These are phyloP conservation scores for Mucor lusitanicus DNA, from an alignment of 371 early-diverging fungal genomes.

Conservation along the genomic window DNA sequence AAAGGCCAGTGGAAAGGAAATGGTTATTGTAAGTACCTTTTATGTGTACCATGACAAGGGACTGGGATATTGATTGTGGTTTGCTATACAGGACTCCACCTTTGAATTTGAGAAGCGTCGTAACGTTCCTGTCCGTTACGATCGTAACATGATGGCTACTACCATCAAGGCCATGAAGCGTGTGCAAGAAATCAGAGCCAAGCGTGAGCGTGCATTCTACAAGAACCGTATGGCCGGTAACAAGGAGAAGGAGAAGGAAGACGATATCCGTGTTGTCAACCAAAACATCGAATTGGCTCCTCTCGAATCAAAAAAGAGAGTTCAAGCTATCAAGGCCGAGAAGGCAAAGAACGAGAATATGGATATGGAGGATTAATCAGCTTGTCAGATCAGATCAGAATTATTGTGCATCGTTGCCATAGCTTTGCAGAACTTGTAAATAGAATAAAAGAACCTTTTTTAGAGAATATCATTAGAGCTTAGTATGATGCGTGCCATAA, in stretches of 20 bases:
- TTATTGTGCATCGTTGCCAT: background rate
- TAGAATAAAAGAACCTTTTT: background rate
- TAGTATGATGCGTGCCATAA: too few relatives aligned
- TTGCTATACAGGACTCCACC: slow-evolving; percentile 80
- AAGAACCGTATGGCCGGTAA: slow-evolving; percentile 86
- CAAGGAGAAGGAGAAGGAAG: slow-evolving; percentile 72
- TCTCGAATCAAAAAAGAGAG: slow-evolving; percentile 61
- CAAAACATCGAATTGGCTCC: slow-evolving; percentile 85
- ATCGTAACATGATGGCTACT: slow-evolving; percentile 93
- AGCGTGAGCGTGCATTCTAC: slow-evolving; percentile 89
- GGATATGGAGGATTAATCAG: slow-evolving; percentile 60
- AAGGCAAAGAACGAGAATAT: slow-evolving; percentile 53
- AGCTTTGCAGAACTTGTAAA: slow-evolving; percentile 1
- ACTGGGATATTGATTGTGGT: slow-evolving; percentile 1
- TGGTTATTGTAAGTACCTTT: slow-evolving; percentile 85
- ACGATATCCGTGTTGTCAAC: slow-evolving; percentile 77
- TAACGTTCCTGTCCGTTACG: slow-evolving; percentile 96
- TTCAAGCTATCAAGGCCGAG: slow-evolving; percentile 61
- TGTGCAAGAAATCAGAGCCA: slow-evolving; percentile 88
- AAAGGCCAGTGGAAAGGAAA: slow-evolving; percentile 96
- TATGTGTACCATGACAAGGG: background rate
- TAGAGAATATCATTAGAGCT: background rate
- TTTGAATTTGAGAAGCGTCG: slow-evolving; percentile 98
- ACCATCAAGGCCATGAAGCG: slow-evolving; percentile 97
- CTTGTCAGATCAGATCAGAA: background rate